Evolutionary conservation across 768 basidiomycete species (phyloP).

Genomic region (Filobasidium wieringae): DNA sequence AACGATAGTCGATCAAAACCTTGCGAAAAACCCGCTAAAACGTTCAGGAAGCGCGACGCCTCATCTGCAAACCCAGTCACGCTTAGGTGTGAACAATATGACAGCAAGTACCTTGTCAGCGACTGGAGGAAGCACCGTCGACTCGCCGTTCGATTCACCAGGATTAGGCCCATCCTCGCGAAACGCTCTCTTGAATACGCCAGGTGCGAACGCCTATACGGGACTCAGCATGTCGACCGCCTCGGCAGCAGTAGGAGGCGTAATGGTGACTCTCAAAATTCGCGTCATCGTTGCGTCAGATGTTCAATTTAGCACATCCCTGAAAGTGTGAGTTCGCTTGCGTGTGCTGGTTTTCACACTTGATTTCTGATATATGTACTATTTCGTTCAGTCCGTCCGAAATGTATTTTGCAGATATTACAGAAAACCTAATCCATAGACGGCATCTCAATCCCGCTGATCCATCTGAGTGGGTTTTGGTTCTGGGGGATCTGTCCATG

Average conservation of each 20-base stretch:
- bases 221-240: conserved; percentile 34
- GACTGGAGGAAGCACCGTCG: no score
- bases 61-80: conserved; percentile 42
- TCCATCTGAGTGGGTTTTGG: conserved; percentile 55
- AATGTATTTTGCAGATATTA: conserved; percentile 94
- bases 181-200: conserved; percentile 36
- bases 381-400: conserved; percentile 48
- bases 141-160: conserved; percentile 4
- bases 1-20: conserved; percentile 58
- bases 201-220: conserved; percentile 38
- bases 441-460: conserved; percentile 30
- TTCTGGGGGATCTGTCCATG: conserved; percentile 37
- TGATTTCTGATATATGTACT: not conserved
- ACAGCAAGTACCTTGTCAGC: no score
- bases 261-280: conserved; percentile 62
- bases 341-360: not conserved
- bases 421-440: conserved; percentile 50
- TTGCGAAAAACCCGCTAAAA: conserved; percentile 52
- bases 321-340: conserved; percentile 62
- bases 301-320: conserved; percentile 73
- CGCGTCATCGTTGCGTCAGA: conserved; percentile 69
- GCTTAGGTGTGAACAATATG: no score
- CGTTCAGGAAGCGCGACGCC: conserved; percentile 62
- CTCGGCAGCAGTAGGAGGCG: conserved; percentile 45
- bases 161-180: conserved; percentile 40